phyloP scores from a whole-genome alignment of 164 flowering plant species.

The Vitis riparia region DNA sequence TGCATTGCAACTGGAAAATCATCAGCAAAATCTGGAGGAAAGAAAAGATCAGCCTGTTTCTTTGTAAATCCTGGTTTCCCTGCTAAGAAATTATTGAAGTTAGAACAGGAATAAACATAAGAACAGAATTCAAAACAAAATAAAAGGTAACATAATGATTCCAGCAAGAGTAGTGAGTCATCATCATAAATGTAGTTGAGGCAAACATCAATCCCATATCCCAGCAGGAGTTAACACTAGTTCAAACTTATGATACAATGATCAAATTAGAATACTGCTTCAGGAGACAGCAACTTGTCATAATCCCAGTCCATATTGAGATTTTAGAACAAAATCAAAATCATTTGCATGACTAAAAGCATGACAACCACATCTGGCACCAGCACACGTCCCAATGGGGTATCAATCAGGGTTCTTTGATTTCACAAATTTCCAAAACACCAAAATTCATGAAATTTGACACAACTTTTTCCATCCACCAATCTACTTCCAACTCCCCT shows the following conservation, averaged over 20 bases:
- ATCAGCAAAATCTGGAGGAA: conserved; percentile 99
- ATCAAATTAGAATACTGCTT: neutral
- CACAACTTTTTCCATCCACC: too few species aligned
- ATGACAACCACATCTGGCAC: neutral
- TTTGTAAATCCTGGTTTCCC: conserved; percentile 92
- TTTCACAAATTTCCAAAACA: too few species aligned
- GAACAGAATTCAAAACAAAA: neutral
- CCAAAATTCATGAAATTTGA: too few species aligned
- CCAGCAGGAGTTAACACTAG: neutral
- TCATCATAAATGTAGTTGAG: neutral
- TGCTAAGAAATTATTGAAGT: conserved; percentile 27
- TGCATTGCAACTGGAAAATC: conserved; percentile 99
- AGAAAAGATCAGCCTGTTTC: conserved; percentile 98
- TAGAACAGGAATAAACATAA: neutral
- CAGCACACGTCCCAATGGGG: neutral
- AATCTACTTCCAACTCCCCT: too few species aligned
- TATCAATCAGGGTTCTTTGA: too few species aligned
- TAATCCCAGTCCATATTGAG: neutral
- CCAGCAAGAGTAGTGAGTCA: neutral
- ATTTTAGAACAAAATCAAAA: neutral
- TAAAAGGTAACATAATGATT: too few species aligned
- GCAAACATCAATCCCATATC: neutral
- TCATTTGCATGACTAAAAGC: neutral
- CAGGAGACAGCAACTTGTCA: neutral
- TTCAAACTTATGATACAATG: neutral